Percentiles rank a stretch among this genome's conserved stretches.
phyloP scores from a whole-genome alignment of 768 basidiomycete species.

The Pholiota microspora region DNA sequence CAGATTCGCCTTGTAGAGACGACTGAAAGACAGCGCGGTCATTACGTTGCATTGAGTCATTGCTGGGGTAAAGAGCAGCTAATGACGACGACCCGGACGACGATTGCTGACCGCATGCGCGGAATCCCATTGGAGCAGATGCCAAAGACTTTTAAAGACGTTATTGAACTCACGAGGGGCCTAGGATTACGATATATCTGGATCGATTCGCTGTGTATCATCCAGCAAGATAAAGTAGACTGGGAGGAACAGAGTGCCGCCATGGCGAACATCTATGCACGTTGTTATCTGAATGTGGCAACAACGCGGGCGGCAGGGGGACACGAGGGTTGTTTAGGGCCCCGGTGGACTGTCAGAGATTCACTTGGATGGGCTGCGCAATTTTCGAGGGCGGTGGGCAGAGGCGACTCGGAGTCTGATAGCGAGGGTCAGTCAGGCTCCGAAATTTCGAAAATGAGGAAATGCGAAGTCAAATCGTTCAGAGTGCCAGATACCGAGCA shows the following conservation, averaged over 20 bases:
- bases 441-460: conserved; percentile 9
- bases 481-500: conserved; percentile 5
- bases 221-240: conserved; percentile 15
- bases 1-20: conserved; percentile 12
- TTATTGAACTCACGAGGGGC: conserved; percentile 8
- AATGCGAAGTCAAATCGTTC: conserved; percentile 10
- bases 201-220: conserved; percentile 17
- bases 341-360: conserved; percentile 11
- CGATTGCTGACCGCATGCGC: conserved; percentile 9
- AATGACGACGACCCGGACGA: conserved; percentile 10
- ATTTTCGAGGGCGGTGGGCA: conserved; percentile 8
- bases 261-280: conserved; percentile 16
- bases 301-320: conserved; percentile 15
- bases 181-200: conserved; percentile 13
- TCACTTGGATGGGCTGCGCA: conserved; percentile 10
- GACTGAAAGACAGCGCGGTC: conserved; percentile 10
- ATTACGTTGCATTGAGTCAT: conserved; percentile 16
- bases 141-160: conserved; percentile 15
- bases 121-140: conserved; percentile 10
- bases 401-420: no score
- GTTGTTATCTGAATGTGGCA: conserved; percentile 15
- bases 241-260: conserved; percentile 17
- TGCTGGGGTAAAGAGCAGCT: conserved; percentile 17
- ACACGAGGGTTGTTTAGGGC: conserved; percentile 9
- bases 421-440: no score